These are phyloP conservation scores for Pseudomonodictys pantanalensis DNA, from an alignment of 495 filamentous ascomycete species.

Conservation along the genomic window DNA sequence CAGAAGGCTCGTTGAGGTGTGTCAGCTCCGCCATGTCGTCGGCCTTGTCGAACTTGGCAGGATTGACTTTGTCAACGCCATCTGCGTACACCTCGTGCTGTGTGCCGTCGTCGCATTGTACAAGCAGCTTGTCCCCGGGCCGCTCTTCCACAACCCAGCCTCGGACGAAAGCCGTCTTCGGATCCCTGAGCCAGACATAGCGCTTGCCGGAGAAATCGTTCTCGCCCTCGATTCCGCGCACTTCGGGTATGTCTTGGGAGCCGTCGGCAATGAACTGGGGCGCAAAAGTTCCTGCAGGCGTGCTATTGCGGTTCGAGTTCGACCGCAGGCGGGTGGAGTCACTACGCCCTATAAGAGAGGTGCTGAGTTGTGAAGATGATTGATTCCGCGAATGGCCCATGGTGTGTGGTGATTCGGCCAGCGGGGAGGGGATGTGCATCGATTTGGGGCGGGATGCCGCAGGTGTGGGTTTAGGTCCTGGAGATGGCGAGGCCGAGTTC, in stretches of 20 bases:
- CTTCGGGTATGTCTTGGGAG: slow-evolving; percentile 62
- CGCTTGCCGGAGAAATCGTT: slow-evolving; percentile 99
- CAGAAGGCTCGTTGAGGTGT: slow-evolving; percentile 94
- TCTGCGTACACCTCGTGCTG: slow-evolving; percentile 83
- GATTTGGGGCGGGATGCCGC: slow-evolving; percentile 67
- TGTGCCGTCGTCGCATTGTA: slow-evolving; percentile 94
- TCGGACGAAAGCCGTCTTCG: slow-evolving; percentile 81
- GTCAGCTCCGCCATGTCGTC: slow-evolving; percentile 99
- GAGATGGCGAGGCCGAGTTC: slow-evolving; percentile 61
- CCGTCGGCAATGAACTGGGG: slow-evolving; percentile 93
- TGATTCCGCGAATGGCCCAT: slow-evolving; percentile 56
- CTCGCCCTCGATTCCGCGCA: slow-evolving; percentile 82
- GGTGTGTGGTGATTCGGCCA: slow-evolving; percentile 40
- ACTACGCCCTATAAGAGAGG: slow-evolving; percentile 38
- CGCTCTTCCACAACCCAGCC: slow-evolving; percentile 87
- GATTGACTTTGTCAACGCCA: slow-evolving; percentile 96
- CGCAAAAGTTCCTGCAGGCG: slow-evolving; percentile 75
- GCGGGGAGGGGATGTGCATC: slow-evolving; percentile 59
- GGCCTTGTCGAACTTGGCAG: slow-evolving; percentile 98
- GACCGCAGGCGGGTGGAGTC: slow-evolving; percentile 53
- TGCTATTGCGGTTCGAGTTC: slow-evolving; percentile 56
- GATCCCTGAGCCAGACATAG: slow-evolving; percentile 94
- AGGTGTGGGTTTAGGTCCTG: slow-evolving; percentile 54
- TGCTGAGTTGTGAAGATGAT: slow-evolving; percentile 52
- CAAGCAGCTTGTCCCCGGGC: slow-evolving; percentile 62